Conservation (phyloP, 192 early-diverging fungal genomes). For the Coemansia sp. region DNA sequence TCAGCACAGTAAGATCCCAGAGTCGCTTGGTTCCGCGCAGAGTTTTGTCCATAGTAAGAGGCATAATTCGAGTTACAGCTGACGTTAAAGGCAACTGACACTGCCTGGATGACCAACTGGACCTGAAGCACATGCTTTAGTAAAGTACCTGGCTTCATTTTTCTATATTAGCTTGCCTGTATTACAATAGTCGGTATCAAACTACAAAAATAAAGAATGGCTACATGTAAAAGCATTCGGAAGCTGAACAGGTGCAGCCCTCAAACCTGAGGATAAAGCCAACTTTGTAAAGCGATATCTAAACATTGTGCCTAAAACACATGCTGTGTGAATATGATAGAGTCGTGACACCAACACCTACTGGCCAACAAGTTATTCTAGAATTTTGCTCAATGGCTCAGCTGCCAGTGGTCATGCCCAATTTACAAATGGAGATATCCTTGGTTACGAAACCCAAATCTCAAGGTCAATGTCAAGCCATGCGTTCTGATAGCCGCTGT, state of each 20-base stretch:
- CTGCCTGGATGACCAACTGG: not conserved
- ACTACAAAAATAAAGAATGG: not conserved
- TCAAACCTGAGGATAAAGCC: not conserved
- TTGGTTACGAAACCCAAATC: not conserved
- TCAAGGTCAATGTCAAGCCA: not conserved
- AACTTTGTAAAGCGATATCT: not conserved
- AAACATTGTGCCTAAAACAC: not conserved
- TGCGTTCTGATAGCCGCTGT: not conserved
- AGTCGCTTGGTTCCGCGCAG: conserved; percentile 41
- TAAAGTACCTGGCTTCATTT: not conserved
- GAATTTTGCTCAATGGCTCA: not conserved
- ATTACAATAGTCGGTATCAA: not conserved
- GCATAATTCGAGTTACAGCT: conserved; percentile 50
- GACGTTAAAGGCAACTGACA: conserved; percentile 29
- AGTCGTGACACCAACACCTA: not conserved
- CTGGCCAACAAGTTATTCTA: not conserved
- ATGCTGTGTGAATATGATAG: not conserved
- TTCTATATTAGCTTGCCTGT: not conserved
- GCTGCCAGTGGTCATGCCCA: not conserved
- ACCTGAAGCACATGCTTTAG: not conserved
- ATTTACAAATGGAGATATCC: not conserved
- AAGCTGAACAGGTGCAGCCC: not conserved
- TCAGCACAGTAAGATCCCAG: conserved; percentile 63
- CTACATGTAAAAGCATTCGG: not conserved
- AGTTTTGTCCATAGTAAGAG: conserved; percentile 56